Evolutionary conservation across 768 basidiomycete genomes (phyloP), one percentile per base, ranked within the genome.

Genomic region (Mycena belliarum): DNA sequence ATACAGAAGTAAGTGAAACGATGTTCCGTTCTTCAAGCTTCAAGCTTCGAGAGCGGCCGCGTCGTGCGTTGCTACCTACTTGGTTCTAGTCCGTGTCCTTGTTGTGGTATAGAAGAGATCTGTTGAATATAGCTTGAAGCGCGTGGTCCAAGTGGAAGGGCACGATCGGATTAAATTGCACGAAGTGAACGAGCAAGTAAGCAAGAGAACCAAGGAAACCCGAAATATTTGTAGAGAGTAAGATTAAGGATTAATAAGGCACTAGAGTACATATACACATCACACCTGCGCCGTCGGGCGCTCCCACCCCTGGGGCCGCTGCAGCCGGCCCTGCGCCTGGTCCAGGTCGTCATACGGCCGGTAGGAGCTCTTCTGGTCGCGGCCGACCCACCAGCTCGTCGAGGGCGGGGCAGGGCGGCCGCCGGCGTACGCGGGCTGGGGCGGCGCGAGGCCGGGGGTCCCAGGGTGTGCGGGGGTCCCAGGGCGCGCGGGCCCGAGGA

Each of bases 331-430:
- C 25, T 43, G 35, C 26, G 53, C 9, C 10, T 53, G 59, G 45
- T 60, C 59, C 49, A 55, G 55, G 26, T 61, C 60, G 37, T 20
- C 50, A 41, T 52, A 61, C 12, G 50, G 44, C 7, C 60, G 60
- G 41, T 61, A 50, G 16, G 32, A 49, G 40, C 23, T 33, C 49
- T 60, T 60, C 43, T 60, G 42, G 40, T 55, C 59, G 33, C 59
- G 41, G 15, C 58, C 52, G 6, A 26, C 52, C 58, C 58, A 60
- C 52, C 52, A 50, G 43, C 55, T 55, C 11, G 11, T 6, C 29
- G 29, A 32, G 29, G 29, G 7, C 12, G 29, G 29, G 20, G 11
- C 48, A 10, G 7, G 24, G 24, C 24, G n/a, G 2, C 25, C 25
- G 32, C 49, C 37, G 18, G 26, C 46, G 14, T 55, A 51, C 6